Percentiles rank a stretch among this genome's conserved stretches.
phyloP scores from a whole-genome alignment of 2,329 filamentous ascomycete species.

The Capronia coronata region DNA sequence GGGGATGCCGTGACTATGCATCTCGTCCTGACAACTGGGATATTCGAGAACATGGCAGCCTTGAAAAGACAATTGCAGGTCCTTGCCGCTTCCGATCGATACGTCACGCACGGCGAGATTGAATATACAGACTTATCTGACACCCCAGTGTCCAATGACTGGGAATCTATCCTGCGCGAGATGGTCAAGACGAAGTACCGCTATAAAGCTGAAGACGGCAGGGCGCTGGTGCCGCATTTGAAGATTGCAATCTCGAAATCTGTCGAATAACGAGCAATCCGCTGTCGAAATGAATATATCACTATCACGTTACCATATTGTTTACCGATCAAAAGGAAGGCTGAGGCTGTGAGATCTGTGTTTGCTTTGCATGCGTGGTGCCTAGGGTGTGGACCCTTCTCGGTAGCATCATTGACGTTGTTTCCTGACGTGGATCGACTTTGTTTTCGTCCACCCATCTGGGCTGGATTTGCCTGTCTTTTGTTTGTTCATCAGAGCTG shows the following conservation, averaged over 20 bases:
- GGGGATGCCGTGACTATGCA: neutral
- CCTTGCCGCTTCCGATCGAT: neutral
- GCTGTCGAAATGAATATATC: too few species aligned
- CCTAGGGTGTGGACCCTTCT: too few species aligned
- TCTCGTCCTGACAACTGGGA: neutral
- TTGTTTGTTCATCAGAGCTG: too few species aligned
- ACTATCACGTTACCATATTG: too few species aligned
- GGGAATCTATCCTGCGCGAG: neutral
- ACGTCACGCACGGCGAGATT: neutral
- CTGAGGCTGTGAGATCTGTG: too few species aligned
- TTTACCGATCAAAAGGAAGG: too few species aligned
- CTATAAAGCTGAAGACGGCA: neutral
- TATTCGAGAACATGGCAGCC: neutral
- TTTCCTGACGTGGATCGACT: too few species aligned
- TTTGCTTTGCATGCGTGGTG: too few species aligned
- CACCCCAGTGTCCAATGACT: neutral
- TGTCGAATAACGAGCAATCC: too few species aligned
- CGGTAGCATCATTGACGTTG: too few species aligned
- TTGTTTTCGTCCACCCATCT: too few species aligned
- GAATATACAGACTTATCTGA: neutral
- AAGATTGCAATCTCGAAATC: neutral
- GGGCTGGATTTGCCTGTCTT: too few species aligned
- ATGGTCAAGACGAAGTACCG: neutral
- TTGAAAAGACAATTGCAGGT: neutral
- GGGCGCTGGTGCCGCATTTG: neutral